Evolutionary conservation across 1,139 yeast genomes (phyloP), one percentile per base, ranked within the genome.

Genomic region (Pichia norvegensis): DNA sequence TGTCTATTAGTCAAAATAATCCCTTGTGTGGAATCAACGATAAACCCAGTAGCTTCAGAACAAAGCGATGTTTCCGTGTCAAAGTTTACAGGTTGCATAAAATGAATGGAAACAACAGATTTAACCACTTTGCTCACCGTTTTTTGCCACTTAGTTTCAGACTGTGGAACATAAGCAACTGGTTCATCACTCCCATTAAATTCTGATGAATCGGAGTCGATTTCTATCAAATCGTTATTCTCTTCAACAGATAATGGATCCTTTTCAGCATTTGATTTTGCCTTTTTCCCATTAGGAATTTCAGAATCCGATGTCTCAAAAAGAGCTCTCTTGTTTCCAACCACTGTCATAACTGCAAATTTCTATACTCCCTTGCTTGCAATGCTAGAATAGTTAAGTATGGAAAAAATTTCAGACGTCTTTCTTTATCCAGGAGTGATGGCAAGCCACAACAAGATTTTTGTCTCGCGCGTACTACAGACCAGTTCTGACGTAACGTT

Each of bases 31-130:
- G 90, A 73, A 63, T 90, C 97, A 13, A 90, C 97, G n/a, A 90
- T 87, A 63, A 90, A 88, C 7, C 97, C 97, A 1, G 96, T 86
- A 17, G 97, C 97, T 62, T 88, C 95, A 51, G 94, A 81, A 20
- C 84, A 88, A 36, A 83, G 66, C 1, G 95, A 81, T 2, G 80
- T 67, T 57, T 90, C 97, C 35, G 95, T 83, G 60, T 90, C 97
- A 59, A 88, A 88, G 51, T 82, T 79, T 17, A 81, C 78, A n/a
- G 86, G 87, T 61, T 84, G 94, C 16, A 95, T 76, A 59, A 88
- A 88, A 63, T 87, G 95, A 47, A 90, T 81, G 1, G 95, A 85
- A 1, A 90, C 97, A 17, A 90, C 96, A 8, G 88, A 76, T 55
- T 81, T 78, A 33, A 90, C 95, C 4, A 87, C 96, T 46, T 75